Evolutionary conservation across 1,139 yeast species (phyloP).

Genomic region (Candida glucosophila): DNA sequence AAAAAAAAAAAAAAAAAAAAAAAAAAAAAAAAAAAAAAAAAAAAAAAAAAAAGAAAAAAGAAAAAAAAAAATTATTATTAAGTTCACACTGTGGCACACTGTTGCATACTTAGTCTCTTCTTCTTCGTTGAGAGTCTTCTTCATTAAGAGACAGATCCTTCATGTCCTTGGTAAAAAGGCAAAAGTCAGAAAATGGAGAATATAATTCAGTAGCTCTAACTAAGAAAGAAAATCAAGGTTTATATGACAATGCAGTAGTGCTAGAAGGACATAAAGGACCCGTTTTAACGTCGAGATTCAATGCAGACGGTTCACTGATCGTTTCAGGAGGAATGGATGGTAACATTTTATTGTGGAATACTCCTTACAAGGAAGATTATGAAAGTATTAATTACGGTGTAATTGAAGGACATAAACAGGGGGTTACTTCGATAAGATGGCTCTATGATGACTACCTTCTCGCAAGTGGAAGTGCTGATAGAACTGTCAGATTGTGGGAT

Average conservation of each 20-base stretch:
- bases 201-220: slow-evolving; percentile 1
- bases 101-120: too few species aligned
- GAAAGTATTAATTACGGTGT: slow-evolving; percentile 31
- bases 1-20: too few species aligned
- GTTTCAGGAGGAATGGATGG: slow-evolving; percentile 51
- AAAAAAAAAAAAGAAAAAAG: too few species aligned
- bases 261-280: slow-evolving; percentile 44
- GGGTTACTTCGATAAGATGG: slow-evolving; percentile 47
- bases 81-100: too few species aligned
- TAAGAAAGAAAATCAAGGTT: neutral
- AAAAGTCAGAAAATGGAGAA: slow-evolving; percentile 6
- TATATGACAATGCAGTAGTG: slow-evolving; percentile 5
- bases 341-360: slow-evolving; percentile 36
- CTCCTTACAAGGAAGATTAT: slow-evolving; percentile 18
- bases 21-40: too few species aligned
- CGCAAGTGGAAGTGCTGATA: slow-evolving; percentile 44
- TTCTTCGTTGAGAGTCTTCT: too few species aligned
- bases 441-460: slow-evolving; percentile 22
- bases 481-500: slow-evolving; percentile 48
- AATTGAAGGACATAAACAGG: slow-evolving; percentile 40
- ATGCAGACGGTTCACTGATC: slow-evolving; percentile 28
- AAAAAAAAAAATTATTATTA: too few species aligned
- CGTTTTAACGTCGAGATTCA: slow-evolving; percentile 37
- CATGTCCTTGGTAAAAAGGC: slow-evolving; percentile 17
- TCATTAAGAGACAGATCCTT: too few species aligned